Conservation (phyloP, 192 early-diverging fungal genomes). For the Thamnidium elegans region DNA sequence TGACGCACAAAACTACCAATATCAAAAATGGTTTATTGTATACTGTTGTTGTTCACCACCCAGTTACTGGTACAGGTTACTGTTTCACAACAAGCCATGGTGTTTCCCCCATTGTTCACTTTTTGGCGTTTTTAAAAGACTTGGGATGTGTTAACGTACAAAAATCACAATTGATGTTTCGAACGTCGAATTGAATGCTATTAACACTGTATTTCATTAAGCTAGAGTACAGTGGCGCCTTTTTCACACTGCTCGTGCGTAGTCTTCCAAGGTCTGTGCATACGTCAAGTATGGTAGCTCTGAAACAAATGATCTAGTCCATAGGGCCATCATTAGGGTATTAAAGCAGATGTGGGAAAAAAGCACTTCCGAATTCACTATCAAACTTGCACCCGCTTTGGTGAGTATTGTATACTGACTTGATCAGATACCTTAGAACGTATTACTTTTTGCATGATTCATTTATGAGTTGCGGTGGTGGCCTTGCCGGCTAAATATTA, state of each 20-base stretch:
- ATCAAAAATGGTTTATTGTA: constrained; percentile 1
- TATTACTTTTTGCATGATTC: not conserved
- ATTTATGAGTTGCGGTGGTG: not conserved
- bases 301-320: not conserved
- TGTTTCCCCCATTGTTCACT: not conserved
- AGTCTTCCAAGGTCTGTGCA: not conserved
- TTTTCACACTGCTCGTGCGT: not conserved
- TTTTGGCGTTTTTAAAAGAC: not conserved
- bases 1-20: not conserved
- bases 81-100: not conserved
- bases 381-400: not conserved
- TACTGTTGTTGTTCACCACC: not conserved
- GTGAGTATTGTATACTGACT: not conserved
- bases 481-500: too few relatives aligned
- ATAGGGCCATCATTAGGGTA: not conserved
- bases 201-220: not conserved
- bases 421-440: not conserved
- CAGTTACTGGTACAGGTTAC: not conserved
- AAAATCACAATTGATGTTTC: constrained; percentile 10
- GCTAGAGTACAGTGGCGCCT: constrained; percentile 2
- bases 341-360: constrained; percentile 1
- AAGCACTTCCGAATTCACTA: not conserved
- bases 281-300: not conserved
- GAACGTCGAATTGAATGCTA: not conserved
- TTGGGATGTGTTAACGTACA: not conserved